These are phyloP conservation scores for Narthecium ossifragum DNA, from an alignment of 106 monocot species.

Conservation along the genomic window DNA sequence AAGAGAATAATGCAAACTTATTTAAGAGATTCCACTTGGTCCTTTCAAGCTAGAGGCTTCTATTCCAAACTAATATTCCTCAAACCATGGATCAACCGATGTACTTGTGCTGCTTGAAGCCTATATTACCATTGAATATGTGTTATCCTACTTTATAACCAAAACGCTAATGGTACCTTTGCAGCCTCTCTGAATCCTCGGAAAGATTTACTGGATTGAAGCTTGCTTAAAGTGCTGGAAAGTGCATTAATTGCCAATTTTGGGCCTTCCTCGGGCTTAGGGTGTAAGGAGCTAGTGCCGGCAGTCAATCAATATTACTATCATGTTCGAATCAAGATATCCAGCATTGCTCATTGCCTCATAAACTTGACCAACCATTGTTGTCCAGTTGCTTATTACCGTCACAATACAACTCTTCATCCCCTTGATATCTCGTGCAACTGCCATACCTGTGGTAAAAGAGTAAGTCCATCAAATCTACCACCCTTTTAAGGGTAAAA, in stretches of 20 bases:
- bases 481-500: no score
- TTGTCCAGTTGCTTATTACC: conserved; percentile 90
- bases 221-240: conserved; percentile 62
- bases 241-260: conserved; percentile 74
- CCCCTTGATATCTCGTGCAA: conserved; percentile 69
- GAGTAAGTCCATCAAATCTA: neutral
- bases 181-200: conserved; percentile 70
- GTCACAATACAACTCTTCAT: conserved; percentile 78
- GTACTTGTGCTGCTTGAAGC: no score
- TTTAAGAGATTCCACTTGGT: neutral
- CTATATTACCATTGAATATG: no score
- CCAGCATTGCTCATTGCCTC: conserved; percentile 95
- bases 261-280: conserved; percentile 84
- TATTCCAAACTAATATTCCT: neutral
- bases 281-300: conserved; percentile 83
- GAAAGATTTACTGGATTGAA: conserved; percentile 77
- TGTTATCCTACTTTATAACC: no score
- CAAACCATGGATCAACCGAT: neutral
- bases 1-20: neutral
- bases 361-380: conserved; percentile 91
- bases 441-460: conserved; percentile 91
- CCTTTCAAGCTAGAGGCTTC: neutral
- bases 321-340: conserved; percentile 68
- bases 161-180: conserved; percentile 51
- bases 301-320: conserved; percentile 78